These are phyloP conservation scores for Endotrypanum monterogeii DNA, from an alignment of 208 protist genomes.

Conservation along the genomic window DNA sequence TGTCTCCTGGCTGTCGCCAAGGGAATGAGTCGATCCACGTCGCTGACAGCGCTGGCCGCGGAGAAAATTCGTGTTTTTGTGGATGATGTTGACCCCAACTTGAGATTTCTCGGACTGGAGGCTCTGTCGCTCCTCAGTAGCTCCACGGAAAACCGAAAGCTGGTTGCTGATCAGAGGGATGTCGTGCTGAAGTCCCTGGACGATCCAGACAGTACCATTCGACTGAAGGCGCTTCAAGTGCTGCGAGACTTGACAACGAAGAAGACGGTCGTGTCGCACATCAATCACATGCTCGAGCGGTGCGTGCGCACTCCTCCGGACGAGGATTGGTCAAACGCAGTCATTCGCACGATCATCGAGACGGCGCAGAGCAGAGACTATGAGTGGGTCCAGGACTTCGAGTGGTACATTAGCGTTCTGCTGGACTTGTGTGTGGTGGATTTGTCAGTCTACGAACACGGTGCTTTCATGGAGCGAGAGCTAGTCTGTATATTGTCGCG, in stretches of 20 bases:
- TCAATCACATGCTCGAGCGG: constrained; percentile 75
- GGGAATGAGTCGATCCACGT: constrained; percentile 79
- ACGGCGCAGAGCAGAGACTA: constrained; percentile 88
- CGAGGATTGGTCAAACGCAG: constrained; percentile 91
- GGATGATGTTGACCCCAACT: constrained; percentile 97
- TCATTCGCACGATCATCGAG: constrained; percentile 89
- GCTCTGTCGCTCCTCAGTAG: constrained; percentile 92
- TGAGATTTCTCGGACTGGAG: constrained; percentile 98
- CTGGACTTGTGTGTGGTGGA: constrained; percentile 84
- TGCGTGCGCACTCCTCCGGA: constrained; percentile 69
- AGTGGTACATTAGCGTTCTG: constrained; percentile 97
- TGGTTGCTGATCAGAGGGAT: constrained; percentile 92
- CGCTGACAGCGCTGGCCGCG: constrained; percentile 91
- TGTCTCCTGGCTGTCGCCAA: constrained; percentile 95
- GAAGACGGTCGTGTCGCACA: constrained; percentile 89
- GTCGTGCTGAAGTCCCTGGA: constrained; percentile 93
- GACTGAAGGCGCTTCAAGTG: constrained; percentile 93
- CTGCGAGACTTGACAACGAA: constrained; percentile 91
- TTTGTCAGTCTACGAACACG: constrained; percentile 70
- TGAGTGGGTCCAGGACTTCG: constrained; percentile 94
- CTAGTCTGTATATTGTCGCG: constrained; percentile 94
- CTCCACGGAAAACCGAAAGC: constrained; percentile 86
- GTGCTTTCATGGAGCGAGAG: constrained; percentile 88
- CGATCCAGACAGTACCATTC: constrained; percentile 97
- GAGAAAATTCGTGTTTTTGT: constrained; percentile 95